Evolutionary conservation across 2,329 filamentous ascomycete species (phyloP), one percentile per base, ranked within the genome.

Genomic region (Fusarium begoniae): DNA sequence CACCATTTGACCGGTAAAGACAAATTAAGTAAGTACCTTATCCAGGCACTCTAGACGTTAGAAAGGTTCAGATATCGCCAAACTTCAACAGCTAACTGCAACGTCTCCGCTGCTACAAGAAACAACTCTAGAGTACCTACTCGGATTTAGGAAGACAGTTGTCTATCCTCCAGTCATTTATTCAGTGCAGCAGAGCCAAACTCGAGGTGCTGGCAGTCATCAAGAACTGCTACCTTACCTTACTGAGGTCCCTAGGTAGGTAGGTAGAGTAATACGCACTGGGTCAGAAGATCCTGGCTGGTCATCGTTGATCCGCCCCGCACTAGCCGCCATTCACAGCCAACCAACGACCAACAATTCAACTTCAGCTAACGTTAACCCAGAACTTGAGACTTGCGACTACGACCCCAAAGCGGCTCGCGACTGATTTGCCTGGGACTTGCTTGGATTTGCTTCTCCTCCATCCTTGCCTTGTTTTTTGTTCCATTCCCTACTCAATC

Each of bases 251-350:
- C 32, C 32, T 35, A 15, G 32, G 32, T 35, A 35, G 32, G 32
- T 24, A 51, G n/a, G 28, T 28, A 28, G 11, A 40, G 51, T 14
- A 61, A 22, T 60, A 18, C 30, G n/a, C 24, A 43, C 35, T 59
- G 63, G 69, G 32, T 30, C 38, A 67, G 55, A 47, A 58, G 64
- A 58, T 66, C 70, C 65, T 63, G 53, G 66, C 67, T 75, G 75
- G 65, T 71, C 77, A 77, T 78, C 75, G 66, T 79, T 79, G 75
- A 79, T 75, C 72, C 73, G 72, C 73, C 73, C 73, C 73, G 65
- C 72, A 65, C n/a, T 30, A 48, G 35, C 50, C 44, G 63, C 48
- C 40, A 53, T 60, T 53, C 24, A 40, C 32, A 63, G 28, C 63
- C 51, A 65, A 61, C 68, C 63, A 58, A 61, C 64, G 53, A 63